Percentiles rank a stretch among this genome's conserved stretches.
These are phyloP conservation scores for Aphanomyces euteiches DNA, from an alignment of 352 stramenopile genomes.

Conservation along the genomic window DNA sequence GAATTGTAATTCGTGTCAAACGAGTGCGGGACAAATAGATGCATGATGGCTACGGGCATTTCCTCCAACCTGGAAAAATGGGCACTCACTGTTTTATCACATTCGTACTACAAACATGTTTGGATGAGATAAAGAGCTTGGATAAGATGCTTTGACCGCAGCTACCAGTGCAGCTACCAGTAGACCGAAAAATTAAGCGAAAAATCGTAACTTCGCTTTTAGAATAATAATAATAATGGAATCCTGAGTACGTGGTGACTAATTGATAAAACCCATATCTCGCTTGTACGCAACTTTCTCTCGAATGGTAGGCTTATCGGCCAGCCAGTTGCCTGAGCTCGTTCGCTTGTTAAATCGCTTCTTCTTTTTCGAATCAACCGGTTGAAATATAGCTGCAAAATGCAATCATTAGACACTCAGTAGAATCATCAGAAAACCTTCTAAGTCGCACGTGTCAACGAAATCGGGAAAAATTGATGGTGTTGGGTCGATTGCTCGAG, in stretches of 20 bases:
- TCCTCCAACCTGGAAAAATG: too few relatives aligned
- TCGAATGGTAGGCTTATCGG: slow-evolving; percentile 64
- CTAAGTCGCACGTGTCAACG: slow-evolving; percentile 75
- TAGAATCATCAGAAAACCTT: slow-evolving; percentile 33
- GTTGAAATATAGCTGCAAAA: slow-evolving; percentile 68
- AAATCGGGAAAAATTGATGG: slow-evolving; percentile 80
- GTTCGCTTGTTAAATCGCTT: slow-evolving; percentile 72
- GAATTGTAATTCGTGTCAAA: too few relatives aligned
- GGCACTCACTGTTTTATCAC: too few relatives aligned
- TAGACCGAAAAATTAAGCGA: not conserved
- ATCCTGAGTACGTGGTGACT: not conserved
- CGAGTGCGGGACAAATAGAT: too few relatives aligned
- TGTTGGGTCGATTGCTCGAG: slow-evolving; percentile 68
- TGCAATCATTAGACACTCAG: not conserved
- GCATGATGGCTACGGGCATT: too few relatives aligned
- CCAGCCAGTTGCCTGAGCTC: slow-evolving; percentile 83
- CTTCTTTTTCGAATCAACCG: slow-evolving; percentile 65
- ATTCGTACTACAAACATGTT: too few relatives aligned
- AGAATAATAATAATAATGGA: not conserved
- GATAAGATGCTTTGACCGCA: not conserved
- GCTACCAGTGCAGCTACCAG: not conserved
- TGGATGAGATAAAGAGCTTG: too few relatives aligned
- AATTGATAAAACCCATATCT: slow-evolving; percentile 73
- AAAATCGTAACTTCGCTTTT: not conserved
- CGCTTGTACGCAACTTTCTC: slow-evolving; percentile 78